These are phyloP conservation scores for Mortierella sp. DNA, from an alignment of 371 early-diverging fungal species.

Conservation along the genomic window DNA sequence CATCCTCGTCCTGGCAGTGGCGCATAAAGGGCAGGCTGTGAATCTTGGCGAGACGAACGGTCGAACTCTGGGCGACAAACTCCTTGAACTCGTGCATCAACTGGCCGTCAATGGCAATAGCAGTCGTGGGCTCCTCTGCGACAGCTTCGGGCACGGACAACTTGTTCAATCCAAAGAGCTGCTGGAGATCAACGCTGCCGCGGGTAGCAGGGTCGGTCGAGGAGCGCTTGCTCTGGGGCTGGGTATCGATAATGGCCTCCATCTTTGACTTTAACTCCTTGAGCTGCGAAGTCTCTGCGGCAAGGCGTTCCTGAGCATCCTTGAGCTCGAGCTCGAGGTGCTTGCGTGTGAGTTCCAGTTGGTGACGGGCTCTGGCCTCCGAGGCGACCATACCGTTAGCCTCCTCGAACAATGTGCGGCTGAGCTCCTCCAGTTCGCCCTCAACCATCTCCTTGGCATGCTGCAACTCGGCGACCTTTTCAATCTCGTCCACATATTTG, in stretches of 20 bases:
- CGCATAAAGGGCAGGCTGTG: conserved; percentile 85
- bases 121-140: conserved; percentile 41
- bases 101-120: conserved; percentile 70
- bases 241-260: conserved; percentile 63
- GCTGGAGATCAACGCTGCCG: conserved; percentile 49
- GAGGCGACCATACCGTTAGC: conserved; percentile 94
- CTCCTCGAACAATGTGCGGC: conserved; percentile 89
- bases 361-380: conserved; percentile 78
- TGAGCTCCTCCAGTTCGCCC: conserved; percentile 92
- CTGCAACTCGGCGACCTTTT: conserved; percentile 90
- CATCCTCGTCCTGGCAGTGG: conserved; percentile 87
- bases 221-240: conserved; percentile 57
- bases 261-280: conserved; percentile 78
- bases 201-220: conserved; percentile 55
- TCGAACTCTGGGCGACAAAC: conserved; percentile 75
- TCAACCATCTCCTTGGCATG: conserved; percentile 90
- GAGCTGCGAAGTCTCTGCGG: conserved; percentile 80
- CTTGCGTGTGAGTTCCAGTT: conserved; percentile 68
- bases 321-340: conserved; percentile 72
- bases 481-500: conserved; percentile 87
- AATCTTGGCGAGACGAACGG: conserved; percentile 75
- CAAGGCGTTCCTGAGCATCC: conserved; percentile 76
- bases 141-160: conserved; percentile 35
- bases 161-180: conserved; percentile 56
- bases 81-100: conserved; percentile 85